Conservation (phyloP, 75 land plant species). For the Sequoia sempervirens region DNA sequence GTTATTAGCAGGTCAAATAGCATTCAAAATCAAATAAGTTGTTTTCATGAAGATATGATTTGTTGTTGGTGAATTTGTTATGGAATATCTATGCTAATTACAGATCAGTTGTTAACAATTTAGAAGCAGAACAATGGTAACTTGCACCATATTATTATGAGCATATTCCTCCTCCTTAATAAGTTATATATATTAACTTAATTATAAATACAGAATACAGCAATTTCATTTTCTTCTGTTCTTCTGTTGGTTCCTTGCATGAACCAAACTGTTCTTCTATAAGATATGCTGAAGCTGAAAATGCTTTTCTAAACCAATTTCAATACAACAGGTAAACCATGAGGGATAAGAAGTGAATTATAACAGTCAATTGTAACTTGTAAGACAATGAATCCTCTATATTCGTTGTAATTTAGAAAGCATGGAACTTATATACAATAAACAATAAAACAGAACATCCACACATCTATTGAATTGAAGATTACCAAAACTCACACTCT, state of each 20-base stretch:
- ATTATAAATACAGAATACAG: neutral
- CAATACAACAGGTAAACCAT: neutral
- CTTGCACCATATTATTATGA: too few relatives aligned
- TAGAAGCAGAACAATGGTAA: too few relatives aligned
- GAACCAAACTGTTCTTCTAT: neutral
- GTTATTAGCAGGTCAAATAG: too few relatives aligned
- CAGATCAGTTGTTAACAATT: too few relatives aligned
- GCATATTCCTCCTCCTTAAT: too few relatives aligned
- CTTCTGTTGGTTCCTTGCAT: neutral
- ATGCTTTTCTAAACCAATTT: neutral
- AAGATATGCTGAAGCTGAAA: neutral
- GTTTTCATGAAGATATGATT: too few relatives aligned
- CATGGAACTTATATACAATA: neutral
- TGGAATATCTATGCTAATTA: too few relatives aligned
- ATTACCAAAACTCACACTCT: conserved; percentile 43
- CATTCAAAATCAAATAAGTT: too few relatives aligned
- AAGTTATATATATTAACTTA: neutral
- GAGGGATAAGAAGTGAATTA: neutral
- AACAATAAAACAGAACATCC: neutral
- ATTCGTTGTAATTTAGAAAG: neutral
- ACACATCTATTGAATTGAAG: neutral
- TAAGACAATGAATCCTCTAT: neutral
- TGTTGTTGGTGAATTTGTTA: too few relatives aligned
- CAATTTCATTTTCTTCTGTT: neutral
- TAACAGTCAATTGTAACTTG: neutral